Evolutionary conservation across 1,284 basidiomycete genomes (phyloP), one percentile per base, ranked within the genome.

Genomic region (Tremellales sp.): DNA sequence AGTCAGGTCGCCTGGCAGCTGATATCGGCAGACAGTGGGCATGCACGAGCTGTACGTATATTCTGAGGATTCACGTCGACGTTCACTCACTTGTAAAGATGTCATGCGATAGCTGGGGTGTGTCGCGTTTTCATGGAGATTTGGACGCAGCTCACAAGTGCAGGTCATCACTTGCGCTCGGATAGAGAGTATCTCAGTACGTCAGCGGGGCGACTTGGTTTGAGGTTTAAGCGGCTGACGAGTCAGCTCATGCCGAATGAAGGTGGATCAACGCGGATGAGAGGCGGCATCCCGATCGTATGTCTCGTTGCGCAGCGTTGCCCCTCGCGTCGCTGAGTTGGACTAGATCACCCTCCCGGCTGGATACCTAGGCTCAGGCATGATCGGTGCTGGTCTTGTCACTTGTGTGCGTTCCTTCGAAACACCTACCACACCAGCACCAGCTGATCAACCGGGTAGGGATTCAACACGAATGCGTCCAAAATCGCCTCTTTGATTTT

Each of bases 261-360:
- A 75, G 93, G 92, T 15, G 94, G 94, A 2, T 84, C 85, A 11
- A 97, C 94, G 0, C 78, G 82, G 25, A 97, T 97, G 92, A 84
- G 89, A 31, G 93, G 93, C 23, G 94, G 93, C 1, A 84, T 96
- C 37, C 79, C 84, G 10, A 87, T 85, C 78, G 78, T 94, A 43
- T 89, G 89, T 1, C 78, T 4, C 3, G 26, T 23, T 12, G 17
- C 43, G 13, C 3, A 15, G 2, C 13, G 4, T 6, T 15, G 31
- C n/a, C 3, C 15, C 22, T 35, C 45, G 36, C 24, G 21, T 19
- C 43, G 25, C 33, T 26, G 40, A 4, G 19, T 27, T 5, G 17
- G 12, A 11, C 23, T 48, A 68, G 67, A 68, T 75, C 46, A 75
- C 75, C 2, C 56, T 75, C 4, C 89, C 89, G 0, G 90, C 90